Evolutionary conservation across 495 filamentous ascomycete genomes (phyloP).

Genomic region (Friedmanniomyces endolithicus): DNA sequence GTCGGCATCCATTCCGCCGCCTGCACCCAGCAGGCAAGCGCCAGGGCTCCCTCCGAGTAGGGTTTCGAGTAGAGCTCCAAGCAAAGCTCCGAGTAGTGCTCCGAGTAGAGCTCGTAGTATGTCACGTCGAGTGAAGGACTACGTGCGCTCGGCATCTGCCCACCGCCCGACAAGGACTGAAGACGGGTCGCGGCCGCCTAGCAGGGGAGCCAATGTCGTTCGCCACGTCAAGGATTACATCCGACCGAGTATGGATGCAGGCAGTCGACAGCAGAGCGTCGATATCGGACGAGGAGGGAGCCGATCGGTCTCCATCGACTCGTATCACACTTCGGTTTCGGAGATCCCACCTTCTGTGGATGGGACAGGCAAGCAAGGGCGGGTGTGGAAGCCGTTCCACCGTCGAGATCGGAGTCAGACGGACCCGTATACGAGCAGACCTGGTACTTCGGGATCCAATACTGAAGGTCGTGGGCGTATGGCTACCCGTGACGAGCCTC

Average conservation of each 20-base stretch:
- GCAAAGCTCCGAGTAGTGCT: not conserved
- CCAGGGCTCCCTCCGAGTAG: not conserved
- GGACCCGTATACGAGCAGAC: slow-evolving; percentile 4
- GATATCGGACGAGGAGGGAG: not conserved
- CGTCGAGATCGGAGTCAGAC: not conserved
- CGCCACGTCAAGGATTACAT: slow-evolving; percentile 26
- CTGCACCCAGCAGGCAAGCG: not conserved
- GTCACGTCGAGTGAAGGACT: slow-evolving; percentile 8
- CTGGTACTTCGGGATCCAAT: slow-evolving; percentile 1
- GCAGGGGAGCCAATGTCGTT: slow-evolving; percentile 21
- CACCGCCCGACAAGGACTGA: slow-evolving; percentile 2
- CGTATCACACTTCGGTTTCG: slow-evolving; percentile 4
- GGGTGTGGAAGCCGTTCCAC: not conserved
- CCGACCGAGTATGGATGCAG: slow-evolving; percentile 18
- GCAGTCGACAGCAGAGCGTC: slow-evolving; percentile 12
- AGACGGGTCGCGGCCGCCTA: slow-evolving; percentile 12
- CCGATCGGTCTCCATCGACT: slow-evolving; percentile 9
- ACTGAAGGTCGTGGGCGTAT: not conserved
- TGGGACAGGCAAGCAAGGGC: not conserved
- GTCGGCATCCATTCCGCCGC: not conserved
- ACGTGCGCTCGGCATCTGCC: slow-evolving; percentile 4
- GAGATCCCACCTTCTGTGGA: not conserved
- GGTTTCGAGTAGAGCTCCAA: slow-evolving; percentile 6
- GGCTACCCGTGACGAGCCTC: not conserved
- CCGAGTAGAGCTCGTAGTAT: slow-evolving; percentile 13